Evolutionary conservation across 306 rosid genomes (phyloP).

Genomic region (Castanospermum australe): DNA sequence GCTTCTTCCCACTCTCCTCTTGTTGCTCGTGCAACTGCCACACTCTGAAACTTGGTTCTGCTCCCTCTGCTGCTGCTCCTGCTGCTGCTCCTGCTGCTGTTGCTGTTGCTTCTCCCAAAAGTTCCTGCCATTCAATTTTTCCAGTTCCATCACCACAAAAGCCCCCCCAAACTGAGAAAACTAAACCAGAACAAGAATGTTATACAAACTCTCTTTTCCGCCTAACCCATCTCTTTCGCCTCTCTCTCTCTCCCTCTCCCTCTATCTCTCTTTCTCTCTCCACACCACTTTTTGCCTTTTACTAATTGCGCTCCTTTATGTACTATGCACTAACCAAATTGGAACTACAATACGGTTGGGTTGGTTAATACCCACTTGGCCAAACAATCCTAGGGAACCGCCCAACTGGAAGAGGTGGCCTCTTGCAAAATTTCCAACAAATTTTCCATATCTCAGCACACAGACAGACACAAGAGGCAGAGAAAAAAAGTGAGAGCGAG

Average conservation of each 20-base stretch:
- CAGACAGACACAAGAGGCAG: neutral
- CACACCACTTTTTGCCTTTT: conserved; percentile 37
- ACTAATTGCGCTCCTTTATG: conserved; percentile 31
- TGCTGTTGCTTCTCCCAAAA: conserved; percentile 44
- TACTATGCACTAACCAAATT: conserved; percentile 19
- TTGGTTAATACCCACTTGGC: conserved; percentile 47
- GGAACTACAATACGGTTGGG: neutral
- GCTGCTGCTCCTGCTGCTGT: conserved; percentile 18
- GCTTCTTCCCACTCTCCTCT: conserved; percentile 19
- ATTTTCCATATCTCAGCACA: conserved; percentile 31
- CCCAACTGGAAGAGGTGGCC: conserved; percentile 34
- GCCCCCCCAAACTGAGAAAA: conserved; percentile 7
- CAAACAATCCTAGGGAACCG: conserved; percentile 22
- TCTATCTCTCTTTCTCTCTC: neutral
- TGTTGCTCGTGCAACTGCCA: conserved; percentile 44
- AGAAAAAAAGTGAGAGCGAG: conserved; percentile 7
- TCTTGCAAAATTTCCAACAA: conserved; percentile 30
- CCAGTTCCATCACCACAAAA: conserved; percentile 54
- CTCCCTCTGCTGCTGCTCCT: conserved; percentile 2
- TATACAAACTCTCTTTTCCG: conserved; percentile 19
- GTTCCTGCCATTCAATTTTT: conserved; percentile 65
- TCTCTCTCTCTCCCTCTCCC: neutral
- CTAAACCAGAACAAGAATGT: conserved; percentile 21
- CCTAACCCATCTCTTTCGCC: conserved; percentile 67
- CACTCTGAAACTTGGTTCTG: conserved; percentile 40